phyloP scores from a whole-genome alignment of 2,329 filamentous ascomycete species.

The Colletotrichum euphorbiae region DNA sequence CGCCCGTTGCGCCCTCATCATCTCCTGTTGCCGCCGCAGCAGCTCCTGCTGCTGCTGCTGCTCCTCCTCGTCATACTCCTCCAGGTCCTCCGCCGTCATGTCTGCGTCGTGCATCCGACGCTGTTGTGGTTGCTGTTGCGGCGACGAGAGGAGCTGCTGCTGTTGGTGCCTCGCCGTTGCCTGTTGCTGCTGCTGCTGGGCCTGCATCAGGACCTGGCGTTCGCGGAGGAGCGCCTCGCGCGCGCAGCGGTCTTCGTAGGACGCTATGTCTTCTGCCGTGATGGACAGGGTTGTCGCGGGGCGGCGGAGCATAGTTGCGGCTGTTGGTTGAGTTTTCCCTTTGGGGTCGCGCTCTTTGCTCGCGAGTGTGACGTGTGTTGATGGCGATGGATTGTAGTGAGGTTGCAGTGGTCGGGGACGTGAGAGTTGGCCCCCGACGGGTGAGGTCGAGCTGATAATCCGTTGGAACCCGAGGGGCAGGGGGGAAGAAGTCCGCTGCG shows the following conservation, averaged over 20 bases:
- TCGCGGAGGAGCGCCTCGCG: constrained; percentile 49
- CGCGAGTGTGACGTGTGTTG: too few relatives aligned
- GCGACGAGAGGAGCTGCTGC: constrained; percentile 36
- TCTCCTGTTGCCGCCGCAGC: constrained; percentile 24
- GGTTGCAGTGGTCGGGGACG: too few relatives aligned
- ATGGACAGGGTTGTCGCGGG: constrained; percentile 75
- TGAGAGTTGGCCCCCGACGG: too few relatives aligned
- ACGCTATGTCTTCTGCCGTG: constrained; percentile 76
- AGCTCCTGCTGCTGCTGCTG: constrained; percentile 34
- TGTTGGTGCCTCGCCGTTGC: constrained; percentile 26
- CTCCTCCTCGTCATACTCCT: constrained; percentile 26
- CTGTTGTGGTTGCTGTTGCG: constrained; percentile 37
- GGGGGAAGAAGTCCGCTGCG: too few relatives aligned
- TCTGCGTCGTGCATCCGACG: constrained; percentile 28
- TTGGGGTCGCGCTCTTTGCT: too few relatives aligned
- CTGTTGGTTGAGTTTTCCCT: background rate
- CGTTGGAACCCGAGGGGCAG: too few relatives aligned
- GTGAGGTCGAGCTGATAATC: too few relatives aligned
- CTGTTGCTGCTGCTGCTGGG: constrained; percentile 34
- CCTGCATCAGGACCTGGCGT: constrained; percentile 36
- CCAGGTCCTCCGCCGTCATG: constrained; percentile 33
- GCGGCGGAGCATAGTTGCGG: constrained; percentile 70
- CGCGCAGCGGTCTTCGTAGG: constrained; percentile 74
- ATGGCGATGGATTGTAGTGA: too few relatives aligned
- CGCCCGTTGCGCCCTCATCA: constrained; percentile 4